phyloP scores from a whole-genome alignment of 345 rosid genomes.

The Odontarrhena argentea region DNA sequence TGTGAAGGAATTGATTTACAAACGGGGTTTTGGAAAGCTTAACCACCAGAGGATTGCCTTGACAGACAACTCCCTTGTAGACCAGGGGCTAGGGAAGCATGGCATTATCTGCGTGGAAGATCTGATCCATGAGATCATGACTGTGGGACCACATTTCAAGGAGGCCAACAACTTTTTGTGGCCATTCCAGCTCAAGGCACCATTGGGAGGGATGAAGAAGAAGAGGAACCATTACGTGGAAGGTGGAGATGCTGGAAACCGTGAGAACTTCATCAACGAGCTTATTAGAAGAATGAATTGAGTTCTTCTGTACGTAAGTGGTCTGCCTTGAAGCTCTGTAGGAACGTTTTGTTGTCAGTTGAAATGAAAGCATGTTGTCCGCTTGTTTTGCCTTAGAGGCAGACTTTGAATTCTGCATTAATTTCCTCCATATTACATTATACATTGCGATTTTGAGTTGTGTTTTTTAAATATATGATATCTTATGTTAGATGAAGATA shows the following conservation, averaged over 20 bases:
- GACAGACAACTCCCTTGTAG: constrained; percentile 67
- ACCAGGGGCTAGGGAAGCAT: constrained; percentile 66
- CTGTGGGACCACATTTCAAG: constrained; percentile 62
- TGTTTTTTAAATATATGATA: no score
- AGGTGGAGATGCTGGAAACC: constrained; percentile 83
- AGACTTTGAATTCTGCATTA: neutral
- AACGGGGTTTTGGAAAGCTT: constrained; percentile 72
- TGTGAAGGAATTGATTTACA: constrained; percentile 71
- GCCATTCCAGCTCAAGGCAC: constrained; percentile 78
- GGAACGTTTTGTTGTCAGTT: neutral
- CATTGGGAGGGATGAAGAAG: constrained; percentile 73
- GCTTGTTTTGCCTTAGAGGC: neutral
- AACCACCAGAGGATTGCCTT: constrained; percentile 56
- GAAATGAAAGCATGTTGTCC: neutral
- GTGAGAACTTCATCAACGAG: constrained; percentile 65
- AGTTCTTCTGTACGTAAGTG: neutral
- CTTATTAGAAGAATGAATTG: constrained; percentile 66
- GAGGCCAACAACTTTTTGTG: constrained; percentile 78
- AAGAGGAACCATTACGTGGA: constrained; percentile 76
- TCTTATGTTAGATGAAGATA: no score
- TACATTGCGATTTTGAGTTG: no score
- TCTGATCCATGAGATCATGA: constrained; percentile 78
- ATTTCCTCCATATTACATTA: no score
- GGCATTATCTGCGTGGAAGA: constrained; percentile 69
- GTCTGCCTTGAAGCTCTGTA: neutral